phyloP scores from a whole-genome alignment of 2,329 filamentous ascomycete genomes.

The Xylariaceae sp. region DNA sequence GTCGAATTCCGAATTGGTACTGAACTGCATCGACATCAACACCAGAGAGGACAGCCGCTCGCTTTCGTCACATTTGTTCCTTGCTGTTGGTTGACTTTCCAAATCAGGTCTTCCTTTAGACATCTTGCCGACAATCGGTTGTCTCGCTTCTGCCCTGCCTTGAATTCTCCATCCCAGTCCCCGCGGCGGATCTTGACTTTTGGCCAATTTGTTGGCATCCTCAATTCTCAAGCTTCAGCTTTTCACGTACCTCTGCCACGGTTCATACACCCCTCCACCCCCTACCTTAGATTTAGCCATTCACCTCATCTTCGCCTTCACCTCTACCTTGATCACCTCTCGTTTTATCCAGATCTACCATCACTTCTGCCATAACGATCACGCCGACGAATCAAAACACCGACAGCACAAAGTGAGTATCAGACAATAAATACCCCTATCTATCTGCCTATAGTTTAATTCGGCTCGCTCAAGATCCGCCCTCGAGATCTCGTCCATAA shows the following conservation, averaged over 20 bases:
- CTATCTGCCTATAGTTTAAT: neutral
- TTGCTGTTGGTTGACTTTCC: neutral
- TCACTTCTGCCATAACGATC: neutral
- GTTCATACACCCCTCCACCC: too few species aligned
- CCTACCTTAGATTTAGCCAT: too few species aligned
- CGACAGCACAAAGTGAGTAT: neutral
- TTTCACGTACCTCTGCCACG: too few species aligned
- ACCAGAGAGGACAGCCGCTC: neutral
- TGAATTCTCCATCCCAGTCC: neutral
- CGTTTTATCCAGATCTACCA: too few species aligned
- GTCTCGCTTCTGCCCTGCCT: neutral
- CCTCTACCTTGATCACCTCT: neutral
- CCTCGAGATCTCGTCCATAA: neutral
- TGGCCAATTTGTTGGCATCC: neutral
- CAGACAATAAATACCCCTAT: neutral
- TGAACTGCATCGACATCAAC: too few species aligned
- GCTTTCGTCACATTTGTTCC: neutral
- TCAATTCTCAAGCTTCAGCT: neutral
- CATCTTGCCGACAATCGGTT: neutral
- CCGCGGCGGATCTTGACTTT: too few species aligned
- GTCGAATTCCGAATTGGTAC: too few species aligned
- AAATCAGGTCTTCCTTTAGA: neutral
- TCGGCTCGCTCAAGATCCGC: neutral
- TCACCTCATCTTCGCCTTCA: neutral
- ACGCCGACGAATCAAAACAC: neutral